phyloP scores from a whole-genome alignment of 495 filamentous ascomycete species.

The Bryoglossum gracile region DNA sequence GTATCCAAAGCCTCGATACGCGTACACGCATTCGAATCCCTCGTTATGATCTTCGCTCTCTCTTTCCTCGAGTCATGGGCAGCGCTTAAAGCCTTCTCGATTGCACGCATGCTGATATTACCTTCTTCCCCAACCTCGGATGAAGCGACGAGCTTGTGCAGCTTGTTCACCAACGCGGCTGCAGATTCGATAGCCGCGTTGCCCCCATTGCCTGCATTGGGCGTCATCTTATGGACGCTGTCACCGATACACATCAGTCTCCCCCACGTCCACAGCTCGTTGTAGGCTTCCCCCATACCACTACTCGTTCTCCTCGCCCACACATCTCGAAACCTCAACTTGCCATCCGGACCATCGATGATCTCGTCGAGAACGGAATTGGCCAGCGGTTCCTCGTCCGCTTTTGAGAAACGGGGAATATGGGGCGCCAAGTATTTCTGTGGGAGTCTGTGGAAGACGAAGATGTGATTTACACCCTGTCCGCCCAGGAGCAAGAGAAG shows the following conservation, averaged over 20 bases:
- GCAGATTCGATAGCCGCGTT: constrained; percentile 31
- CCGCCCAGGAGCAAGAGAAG: not conserved
- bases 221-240: constrained; percentile 31
- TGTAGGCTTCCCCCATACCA: constrained; percentile 26
- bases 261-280: constrained; percentile 25
- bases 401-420: constrained; percentile 26
- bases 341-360: constrained; percentile 4
- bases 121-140: too few species aligned
- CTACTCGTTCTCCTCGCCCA: constrained; percentile 15
- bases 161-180: constrained; percentile 26
- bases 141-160: not conserved
- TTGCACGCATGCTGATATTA: too few species aligned
- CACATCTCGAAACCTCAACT: constrained; percentile 29
- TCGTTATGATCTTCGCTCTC: not conserved
- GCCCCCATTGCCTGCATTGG: constrained; percentile 29
- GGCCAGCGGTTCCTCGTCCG: constrained; percentile 23
- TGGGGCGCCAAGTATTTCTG: constrained; percentile 13
- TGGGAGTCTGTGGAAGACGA: not conserved
- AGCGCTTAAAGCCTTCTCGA: not conserved
- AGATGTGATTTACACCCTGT: not conserved
- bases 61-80: not conserved
- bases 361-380: constrained; percentile 16
- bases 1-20: not conserved
- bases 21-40: not conserved
- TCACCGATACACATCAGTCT: constrained; percentile 31